Percentiles rank a stretch among this genome's conserved stretches.
These are phyloP conservation scores for Cytospora piceae DNA, from an alignment of 2,329 filamentous ascomycete genomes.

Conservation along the genomic window DNA sequence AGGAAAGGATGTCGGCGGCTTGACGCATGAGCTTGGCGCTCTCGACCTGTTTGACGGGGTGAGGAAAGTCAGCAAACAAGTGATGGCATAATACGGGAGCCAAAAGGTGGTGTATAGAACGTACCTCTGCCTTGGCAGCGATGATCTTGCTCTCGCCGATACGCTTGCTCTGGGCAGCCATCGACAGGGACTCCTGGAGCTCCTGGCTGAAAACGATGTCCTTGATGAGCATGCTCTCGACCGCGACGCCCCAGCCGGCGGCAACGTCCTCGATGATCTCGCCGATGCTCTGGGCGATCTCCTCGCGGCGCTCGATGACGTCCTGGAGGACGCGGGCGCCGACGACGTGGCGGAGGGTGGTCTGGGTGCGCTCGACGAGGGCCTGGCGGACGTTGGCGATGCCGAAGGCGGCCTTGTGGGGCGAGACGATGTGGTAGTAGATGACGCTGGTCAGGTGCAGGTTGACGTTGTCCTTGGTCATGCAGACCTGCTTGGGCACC, in stretches of 20 bases:
- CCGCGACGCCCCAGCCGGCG: slow-evolving; percentile 89
- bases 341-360: slow-evolving; percentile 93
- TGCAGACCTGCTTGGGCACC: slow-evolving; percentile 94
- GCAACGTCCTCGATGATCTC: slow-evolving; percentile 98
- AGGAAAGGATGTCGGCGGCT: slow-evolving; percentile 90
- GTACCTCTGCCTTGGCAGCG: slow-evolving; percentile 83
- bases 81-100: not conserved
- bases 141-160: slow-evolving; percentile 99
- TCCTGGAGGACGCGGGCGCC: slow-evolving; percentile 95
- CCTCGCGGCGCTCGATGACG: slow-evolving; percentile 96
- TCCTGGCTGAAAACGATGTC: slow-evolving; percentile 98
- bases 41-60: slow-evolving; percentile 65
- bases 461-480: slow-evolving; percentile 99
- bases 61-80: slow-evolving; percentile 8
- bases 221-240: slow-evolving; percentile 99
- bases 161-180: slow-evolving; percentile 98
- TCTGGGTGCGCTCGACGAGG: slow-evolving; percentile 97
- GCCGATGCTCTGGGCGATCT: slow-evolving; percentile 91
- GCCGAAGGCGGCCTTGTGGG: slow-evolving; percentile 96
- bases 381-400: slow-evolving; percentile 94
- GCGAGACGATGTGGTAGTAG: slow-evolving; percentile 96
- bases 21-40: slow-evolving; percentile 90
- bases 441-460: slow-evolving; percentile 94
- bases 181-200: slow-evolving; percentile 92
- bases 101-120: not conserved